Base-by-base conservation (phyloP, 208 protist genomes). In the Crithidia mellificae region DNA sequence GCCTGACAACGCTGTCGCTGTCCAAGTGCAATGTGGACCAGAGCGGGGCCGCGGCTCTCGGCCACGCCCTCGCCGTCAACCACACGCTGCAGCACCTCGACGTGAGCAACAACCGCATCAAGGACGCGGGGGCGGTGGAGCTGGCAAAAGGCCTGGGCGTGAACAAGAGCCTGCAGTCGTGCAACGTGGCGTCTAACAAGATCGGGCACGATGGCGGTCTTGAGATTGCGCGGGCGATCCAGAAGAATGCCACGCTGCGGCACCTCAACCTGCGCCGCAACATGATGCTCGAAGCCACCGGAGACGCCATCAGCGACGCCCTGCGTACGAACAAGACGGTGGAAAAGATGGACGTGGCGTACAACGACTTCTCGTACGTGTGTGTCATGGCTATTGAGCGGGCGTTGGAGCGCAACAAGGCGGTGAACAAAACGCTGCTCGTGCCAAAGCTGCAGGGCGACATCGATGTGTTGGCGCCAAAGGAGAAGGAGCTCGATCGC, bases 321-420 rank as follows among this genome's bases (percentile, higher is more conserved):
- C 65, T 97, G 2, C 79, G 82, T 14, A 52, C 25, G 0, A 95
- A 96, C 74, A 81, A 46, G 8, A 81, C 83, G 0, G 30, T 97
- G 20, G 80, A 95, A 64, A 78, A 61, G n/a, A 83, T 97, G 63
- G 90, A 97, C 47, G 81, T 94, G 39, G 72, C 91, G 0, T 97
- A 89, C 80, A 97, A 97, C 67, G 87, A 97, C 70, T 96, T 96
- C 56, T 86, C 83, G 7, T 97, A 96, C 77, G 88, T 90, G 55
- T 94, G 88, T 58, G 83, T 91, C 12, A 83, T 93, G 47, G 78
- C 78, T 25, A 91, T 92, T 34, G 71, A 84, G 25, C 59, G 63
- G 6, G 81, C 79, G 11, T 63, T 97, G 15, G 80, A 83, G 34
- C 72, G 81, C 29, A 97, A 94, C 59, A 80, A 77, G 25, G 66